phyloP scores from a whole-genome alignment of 208 protist species.

The Crithidia brevicula region DNA sequence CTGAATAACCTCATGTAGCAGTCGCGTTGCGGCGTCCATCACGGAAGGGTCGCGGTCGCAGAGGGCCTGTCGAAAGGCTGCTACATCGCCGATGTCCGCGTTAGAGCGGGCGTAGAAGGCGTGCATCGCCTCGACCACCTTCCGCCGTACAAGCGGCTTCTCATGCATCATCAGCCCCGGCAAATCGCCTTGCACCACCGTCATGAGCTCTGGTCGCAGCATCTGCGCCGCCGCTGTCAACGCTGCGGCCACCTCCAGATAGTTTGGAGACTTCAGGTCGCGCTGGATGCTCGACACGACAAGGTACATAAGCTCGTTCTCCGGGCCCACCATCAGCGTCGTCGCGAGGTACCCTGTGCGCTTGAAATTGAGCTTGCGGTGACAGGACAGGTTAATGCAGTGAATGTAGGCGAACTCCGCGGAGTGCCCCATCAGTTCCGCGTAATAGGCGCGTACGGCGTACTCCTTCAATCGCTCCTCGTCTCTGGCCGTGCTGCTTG shows the following conservation, averaged over 20 bases:
- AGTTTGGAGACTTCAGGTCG: slow-evolving; percentile 92
- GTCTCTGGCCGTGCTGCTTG: slow-evolving; percentile 30
- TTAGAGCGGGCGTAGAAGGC: slow-evolving; percentile 72
- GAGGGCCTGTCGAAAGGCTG: slow-evolving; percentile 76
- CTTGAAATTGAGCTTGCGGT: slow-evolving; percentile 59
- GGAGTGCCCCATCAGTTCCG: slow-evolving; percentile 95
- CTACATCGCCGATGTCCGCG: slow-evolving; percentile 36
- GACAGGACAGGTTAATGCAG: slow-evolving; percentile 96
- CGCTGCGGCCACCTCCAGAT: slow-evolving; percentile 88
- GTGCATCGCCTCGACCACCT: slow-evolving; percentile 91
- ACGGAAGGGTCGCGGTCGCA: slow-evolving; percentile 97
- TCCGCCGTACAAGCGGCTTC: slow-evolving; percentile 92
- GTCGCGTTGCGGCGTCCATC: slow-evolving; percentile 90
- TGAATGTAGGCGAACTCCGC: slow-evolving; percentile 95
- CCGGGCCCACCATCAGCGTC: slow-evolving; percentile 81
- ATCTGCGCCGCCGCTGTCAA: slow-evolving; percentile 89
- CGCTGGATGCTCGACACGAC: slow-evolving; percentile 94
- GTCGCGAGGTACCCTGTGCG: slow-evolving; percentile 93
- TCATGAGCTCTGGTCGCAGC: slow-evolving; percentile 88
- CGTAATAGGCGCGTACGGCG: slow-evolving; percentile 93
- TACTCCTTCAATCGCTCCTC: slow-evolving; percentile 75
- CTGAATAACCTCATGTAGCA: slow-evolving; percentile 75
- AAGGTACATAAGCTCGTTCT: slow-evolving; percentile 94
- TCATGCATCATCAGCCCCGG: slow-evolving; percentile 50
- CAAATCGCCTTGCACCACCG: slow-evolving; percentile 82